Evolutionary conservation across 768 basidiomycete species (phyloP).

Genomic region (Asterophora parasitica): DNA sequence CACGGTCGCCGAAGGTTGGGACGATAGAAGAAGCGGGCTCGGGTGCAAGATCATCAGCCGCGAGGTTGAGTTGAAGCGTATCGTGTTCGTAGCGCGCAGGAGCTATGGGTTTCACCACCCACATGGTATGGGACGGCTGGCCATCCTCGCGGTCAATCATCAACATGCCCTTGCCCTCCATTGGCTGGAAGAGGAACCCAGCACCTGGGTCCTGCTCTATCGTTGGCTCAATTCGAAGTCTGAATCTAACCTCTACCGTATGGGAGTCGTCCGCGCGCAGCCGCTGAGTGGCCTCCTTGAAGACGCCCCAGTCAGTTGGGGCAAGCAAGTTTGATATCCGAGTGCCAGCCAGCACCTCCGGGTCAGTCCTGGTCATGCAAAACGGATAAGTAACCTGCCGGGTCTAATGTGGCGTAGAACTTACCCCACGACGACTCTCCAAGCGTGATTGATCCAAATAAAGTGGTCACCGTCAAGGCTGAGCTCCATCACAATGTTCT

Average conservation of each 20-base stretch:
- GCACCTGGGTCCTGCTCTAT: conserved; percentile 51
- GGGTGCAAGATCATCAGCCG: conserved; percentile 42
- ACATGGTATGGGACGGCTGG: conserved; percentile 93
- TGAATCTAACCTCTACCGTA: conserved; percentile 90
- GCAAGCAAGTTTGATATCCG: conserved; percentile 81
- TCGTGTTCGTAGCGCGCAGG: conserved; percentile 65
- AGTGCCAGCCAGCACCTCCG: conserved; percentile 69
- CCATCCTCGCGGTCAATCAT: conserved; percentile 91
- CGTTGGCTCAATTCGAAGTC: conserved; percentile 69
- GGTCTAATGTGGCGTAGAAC: conserved; percentile 22
- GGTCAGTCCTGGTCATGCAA: conserved; percentile 59
- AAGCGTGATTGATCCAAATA: conserved; percentile 95
- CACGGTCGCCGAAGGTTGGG: conserved; percentile 29
- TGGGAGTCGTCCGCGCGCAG: conserved; percentile 89
- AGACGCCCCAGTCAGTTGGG: conserved; percentile 74
- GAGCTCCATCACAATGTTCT: conserved; percentile 94
- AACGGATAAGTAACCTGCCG: conserved; percentile 13
- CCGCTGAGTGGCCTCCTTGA: conserved; percentile 80
- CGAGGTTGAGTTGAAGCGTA: conserved; percentile 55
- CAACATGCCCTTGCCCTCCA: conserved; percentile 99
- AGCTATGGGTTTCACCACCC: conserved; percentile 86
- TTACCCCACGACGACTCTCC: conserved; percentile 88
- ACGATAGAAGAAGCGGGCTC: conserved; percentile 38
- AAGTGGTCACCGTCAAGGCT: conserved; percentile 92
- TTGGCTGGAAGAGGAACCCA: conserved; percentile 65